Evolutionary conservation across 768 basidiomycete genomes (phyloP), one percentile per base, ranked within the genome.

Genomic region (Russula olivacea): DNA sequence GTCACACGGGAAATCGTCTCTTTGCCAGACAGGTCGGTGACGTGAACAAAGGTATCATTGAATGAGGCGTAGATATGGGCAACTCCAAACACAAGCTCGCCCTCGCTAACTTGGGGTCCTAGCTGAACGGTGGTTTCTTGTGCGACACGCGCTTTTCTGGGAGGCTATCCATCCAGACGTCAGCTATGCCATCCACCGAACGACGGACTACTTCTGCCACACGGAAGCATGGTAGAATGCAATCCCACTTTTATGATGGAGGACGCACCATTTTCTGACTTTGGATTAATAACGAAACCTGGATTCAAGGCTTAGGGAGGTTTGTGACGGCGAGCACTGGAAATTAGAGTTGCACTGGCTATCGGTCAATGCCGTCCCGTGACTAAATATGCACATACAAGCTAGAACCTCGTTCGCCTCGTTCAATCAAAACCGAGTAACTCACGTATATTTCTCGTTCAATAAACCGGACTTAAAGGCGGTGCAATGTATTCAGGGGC

Each of bases 1-100:
- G 97, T 98, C 67, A 98, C 93, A 73, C 97, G 93, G 70, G 93
- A 91, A 80, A 99, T 93, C 74, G 97, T 99, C 82, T 98, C 97
- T 81, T 92, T 95, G 71, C 97, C 97, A 25, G 94, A 94, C 63
- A 98, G 79, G 89, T 98, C 97, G 76, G 97, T 99, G 72, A 99
- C 82, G 75, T 99, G 97, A 69, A 99, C 97, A 76, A 98, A 98
- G 62, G 97, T 99, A 74, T 99, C 97, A 79, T 99, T 99, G 86
- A 99, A 99, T 61, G 93, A 96, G 45, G 97, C 96, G 71, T 89
- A 98, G 80, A 98, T 98, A 81, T 96, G 96, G 12, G 97, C 97
- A 65, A 98, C 94, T 69, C 96, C 96, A 73, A 96, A 98, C 48
- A 98, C 96, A 72, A 89, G 86, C 78, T 98, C 94, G 73, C 96